These are phyloP conservation scores for Arctium minus DNA, from an alignment of 129 eudicot genomes.

Conservation along the genomic window DNA sequence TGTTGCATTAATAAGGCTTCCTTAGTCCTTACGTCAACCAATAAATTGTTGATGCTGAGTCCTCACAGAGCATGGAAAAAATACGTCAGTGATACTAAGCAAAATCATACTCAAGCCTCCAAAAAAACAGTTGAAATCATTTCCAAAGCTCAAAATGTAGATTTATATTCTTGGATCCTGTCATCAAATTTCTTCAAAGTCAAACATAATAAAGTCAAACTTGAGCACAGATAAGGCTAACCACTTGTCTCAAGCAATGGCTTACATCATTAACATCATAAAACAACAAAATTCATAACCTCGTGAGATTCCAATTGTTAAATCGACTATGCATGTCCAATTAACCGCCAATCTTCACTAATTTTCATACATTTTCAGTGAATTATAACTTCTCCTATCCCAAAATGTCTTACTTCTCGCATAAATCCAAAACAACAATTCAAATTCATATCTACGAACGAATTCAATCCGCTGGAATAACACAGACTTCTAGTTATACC, in stretches of 20 bases:
- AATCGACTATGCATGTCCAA: conserved; percentile 11
- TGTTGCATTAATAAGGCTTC: background rate
- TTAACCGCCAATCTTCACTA: conserved; percentile 19
- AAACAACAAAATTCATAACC: background rate
- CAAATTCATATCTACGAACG: background rate
- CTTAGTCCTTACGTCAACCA: background rate
- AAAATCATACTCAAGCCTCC: background rate
- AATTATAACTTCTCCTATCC: background rate
- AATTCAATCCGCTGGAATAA: background rate
- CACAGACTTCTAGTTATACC: background rate
- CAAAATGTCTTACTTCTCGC: background rate
- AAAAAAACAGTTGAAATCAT: background rate
- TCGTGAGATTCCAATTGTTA: background rate
- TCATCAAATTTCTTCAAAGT: background rate
- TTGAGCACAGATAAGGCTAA: background rate
- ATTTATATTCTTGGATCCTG: conserved; percentile 4
- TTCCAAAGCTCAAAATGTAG: background rate
- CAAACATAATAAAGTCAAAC: conserved; percentile 21
- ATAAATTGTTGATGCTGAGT: background rate
- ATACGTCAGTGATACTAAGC: background rate
- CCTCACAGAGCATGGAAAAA: background rate
- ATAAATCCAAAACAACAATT: background rate
- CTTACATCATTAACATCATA: background rate
- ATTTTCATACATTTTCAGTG: background rate
- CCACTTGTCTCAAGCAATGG: background rate